Conservation (phyloP, 1,284 basidiomycete genomes). For the Ceratobasidium sp. region DNA sequence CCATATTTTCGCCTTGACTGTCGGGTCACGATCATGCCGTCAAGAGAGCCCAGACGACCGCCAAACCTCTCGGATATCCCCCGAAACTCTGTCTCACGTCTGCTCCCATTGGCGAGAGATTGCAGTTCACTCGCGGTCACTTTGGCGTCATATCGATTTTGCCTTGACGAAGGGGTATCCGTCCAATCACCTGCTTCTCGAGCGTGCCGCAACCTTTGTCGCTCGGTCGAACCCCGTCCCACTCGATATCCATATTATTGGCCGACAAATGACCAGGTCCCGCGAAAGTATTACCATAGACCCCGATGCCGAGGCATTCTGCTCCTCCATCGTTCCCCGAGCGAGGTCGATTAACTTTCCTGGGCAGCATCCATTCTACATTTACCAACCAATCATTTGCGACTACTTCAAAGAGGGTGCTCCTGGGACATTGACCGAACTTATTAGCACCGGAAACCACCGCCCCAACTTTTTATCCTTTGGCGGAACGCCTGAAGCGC, state of each 20-base stretch:
- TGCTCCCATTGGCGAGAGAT: constrained; percentile 9
- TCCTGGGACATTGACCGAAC: too few relatives aligned
- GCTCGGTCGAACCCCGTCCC: not conserved
- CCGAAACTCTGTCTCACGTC: not conserved
- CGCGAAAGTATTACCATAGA: too few relatives aligned
- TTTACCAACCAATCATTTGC: too few relatives aligned
- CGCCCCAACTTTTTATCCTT: too few relatives aligned
- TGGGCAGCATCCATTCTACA: too few relatives aligned
- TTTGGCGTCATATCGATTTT: constrained; percentile 5
- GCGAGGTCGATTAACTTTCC: too few relatives aligned
- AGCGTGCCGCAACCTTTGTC: not conserved
- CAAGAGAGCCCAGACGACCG: not conserved
- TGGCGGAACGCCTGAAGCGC: too few relatives aligned
- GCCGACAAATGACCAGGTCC: too few relatives aligned
- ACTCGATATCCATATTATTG: not conserved
- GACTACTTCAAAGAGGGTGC: too few relatives aligned
- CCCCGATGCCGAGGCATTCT: not conserved
- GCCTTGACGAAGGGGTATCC: not conserved
- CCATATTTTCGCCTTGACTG: not conserved
- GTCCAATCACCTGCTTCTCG: not conserved
- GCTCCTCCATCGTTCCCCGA: not conserved
- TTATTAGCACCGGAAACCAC: too few relatives aligned
- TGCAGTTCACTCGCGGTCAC: not conserved
- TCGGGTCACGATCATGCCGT: not conserved
- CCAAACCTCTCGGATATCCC: not conserved